Evolutionary conservation across 1,284 basidiomycete genomes (phyloP), one percentile per base, ranked within the genome.

Genomic region (Ustilago vetiveriae): DNA sequence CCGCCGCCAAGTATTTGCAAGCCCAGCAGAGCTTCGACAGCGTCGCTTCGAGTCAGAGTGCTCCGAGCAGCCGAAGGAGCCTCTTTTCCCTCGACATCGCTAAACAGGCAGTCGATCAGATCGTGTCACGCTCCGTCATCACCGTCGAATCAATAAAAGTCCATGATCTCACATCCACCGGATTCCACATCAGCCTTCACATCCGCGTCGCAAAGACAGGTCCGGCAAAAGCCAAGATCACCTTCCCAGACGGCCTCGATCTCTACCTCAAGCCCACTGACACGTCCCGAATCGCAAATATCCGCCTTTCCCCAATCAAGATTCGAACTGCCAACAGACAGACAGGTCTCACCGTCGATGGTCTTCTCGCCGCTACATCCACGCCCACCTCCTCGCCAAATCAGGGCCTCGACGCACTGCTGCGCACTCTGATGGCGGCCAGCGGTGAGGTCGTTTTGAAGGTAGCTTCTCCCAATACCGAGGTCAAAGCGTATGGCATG

Each of bases 401-500:
- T 21, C 27, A 30, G 4, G 65, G 63, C 7, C 57, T 72, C 21
- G 54, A 49, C 23, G 35, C 22, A 13, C 62, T 72, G 19, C 49
- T 72, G 11, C 48, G 47, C 16, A 55, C 41, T 16, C 30, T 72
- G 10, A 16, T 72, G 3, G 39, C 52, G 11, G 36, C 60, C n/a
- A 35, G 29, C 10, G 52, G 43, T 9, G 6, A 37, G 1, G 51
- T 57, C 17, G 16, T 32, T 11, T 22, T 72, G 33, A 55, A 35
- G 21, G 49, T 68, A 9, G 52, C 39, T 27, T 53, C 73, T 8
- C 19, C 43, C 24, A 48, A 41, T 26, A 63, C 65, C 35, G 51
- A 65, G 39, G 57, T 76, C 49, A 75, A 72, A 33, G 74, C 72
- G 14, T 76, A 72, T 29, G 70, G 62, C n/a, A 55, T 76, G 57